These are phyloP conservation scores for Penicillium steckii DNA, from an alignment of 495 filamentous ascomycete genomes.

Conservation along the genomic window DNA sequence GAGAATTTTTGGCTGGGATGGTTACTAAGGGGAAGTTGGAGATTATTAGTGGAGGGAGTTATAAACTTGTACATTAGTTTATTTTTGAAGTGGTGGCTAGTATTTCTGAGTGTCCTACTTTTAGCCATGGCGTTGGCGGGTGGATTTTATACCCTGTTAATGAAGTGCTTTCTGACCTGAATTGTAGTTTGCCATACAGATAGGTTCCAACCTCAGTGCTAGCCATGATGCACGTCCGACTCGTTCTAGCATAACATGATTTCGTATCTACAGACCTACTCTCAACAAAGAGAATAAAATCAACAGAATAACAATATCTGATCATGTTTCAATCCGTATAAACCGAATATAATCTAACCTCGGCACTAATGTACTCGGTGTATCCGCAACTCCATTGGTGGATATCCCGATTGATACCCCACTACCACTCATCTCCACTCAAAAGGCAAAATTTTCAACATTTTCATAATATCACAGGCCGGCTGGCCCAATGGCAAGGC, in stretches of 20 bases:
- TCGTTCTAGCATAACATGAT: too few species aligned
- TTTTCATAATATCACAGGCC: constrained; percentile 16
- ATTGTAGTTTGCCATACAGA: too few species aligned
- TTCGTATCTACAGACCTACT: too few species aligned
- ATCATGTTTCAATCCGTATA: too few species aligned
- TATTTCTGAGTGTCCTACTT: neutral
- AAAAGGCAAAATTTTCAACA: neutral
- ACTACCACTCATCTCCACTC: neutral
- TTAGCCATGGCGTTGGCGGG: constrained; percentile 8
- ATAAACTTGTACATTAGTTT: constrained; percentile 48
- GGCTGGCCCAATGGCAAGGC: constrained; percentile 69
- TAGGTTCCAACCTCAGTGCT: too few species aligned
- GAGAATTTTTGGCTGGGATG: constrained; percentile 74
- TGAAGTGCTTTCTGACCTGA: too few species aligned
- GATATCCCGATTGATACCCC: too few species aligned
- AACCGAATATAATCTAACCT: neutral
- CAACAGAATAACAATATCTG: too few species aligned
- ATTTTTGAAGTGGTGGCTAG: neutral
- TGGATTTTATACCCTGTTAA: constrained; percentile 1
- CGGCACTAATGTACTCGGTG: neutral
- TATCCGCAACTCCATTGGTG: neutral
- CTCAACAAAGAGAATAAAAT: too few species aligned
- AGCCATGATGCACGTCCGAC: too few species aligned
- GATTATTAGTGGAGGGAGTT: constrained; percentile 67
- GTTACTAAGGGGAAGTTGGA: constrained; percentile 68